Evolutionary conservation across 2,329 filamentous ascomycete genomes (phyloP), one percentile per base, ranked within the genome.

Genomic region (Phialophora expanda): DNA sequence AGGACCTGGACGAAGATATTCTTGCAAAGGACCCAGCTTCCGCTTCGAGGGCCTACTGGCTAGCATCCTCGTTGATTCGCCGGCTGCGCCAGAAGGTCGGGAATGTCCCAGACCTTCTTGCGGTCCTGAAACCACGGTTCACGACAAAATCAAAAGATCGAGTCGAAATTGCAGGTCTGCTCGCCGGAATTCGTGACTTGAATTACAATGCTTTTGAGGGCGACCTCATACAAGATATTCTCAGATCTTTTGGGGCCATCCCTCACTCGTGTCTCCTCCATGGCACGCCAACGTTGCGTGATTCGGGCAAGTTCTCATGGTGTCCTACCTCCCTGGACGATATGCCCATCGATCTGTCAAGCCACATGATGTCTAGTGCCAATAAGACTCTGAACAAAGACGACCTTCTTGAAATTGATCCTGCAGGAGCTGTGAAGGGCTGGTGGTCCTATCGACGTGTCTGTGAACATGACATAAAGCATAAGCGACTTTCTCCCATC

Each of bases 341-440:
- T 20, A 48, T 48, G 44, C 44, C 44, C 44, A 48, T 48, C 11
- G 44, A 48, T 48, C 44, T 48, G 44, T 48, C 44, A n/a, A 48
- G 22, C 44, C 44, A 48, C 44, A 48, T 48, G 44, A 48, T 48
- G 44, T 48, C 44, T 3, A 48, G 44, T n/a, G 44, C 44, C 17
- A 48, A 48, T 22, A 48, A 48, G 44, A 48, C 44, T 48, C 17
- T 48, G n/a, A 48, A 48, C 44, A 48, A 48, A 48, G 44, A 48
- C 22, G 44, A 48, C 22, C 44, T 48, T 7, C 44, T 48, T 2
- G 44, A 48, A 48, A 48, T 48, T 4, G 44, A 48, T 48, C 44
- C 44, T 48, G 44, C 44, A 2, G 44, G 44, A 48, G 44, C 44
- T 22, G 44, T 48, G 44, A 48, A 48, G 44, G 44, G 44, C 44